Evolutionary conservation across 257 asterid species (phyloP).

Genomic region (Gentiana dahurica): DNA sequence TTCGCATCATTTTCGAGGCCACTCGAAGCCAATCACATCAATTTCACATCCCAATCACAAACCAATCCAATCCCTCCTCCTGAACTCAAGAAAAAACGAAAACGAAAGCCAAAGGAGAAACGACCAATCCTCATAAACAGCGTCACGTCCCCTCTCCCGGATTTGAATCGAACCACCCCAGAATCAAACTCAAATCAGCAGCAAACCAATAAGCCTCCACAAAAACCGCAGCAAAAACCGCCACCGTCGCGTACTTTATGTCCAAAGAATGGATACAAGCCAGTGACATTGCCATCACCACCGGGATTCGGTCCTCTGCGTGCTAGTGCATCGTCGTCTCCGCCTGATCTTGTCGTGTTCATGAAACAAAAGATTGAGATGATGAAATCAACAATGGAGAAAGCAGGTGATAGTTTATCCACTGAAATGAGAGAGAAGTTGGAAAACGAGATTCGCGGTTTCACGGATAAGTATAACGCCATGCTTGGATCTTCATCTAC

Average conservation of each 20-base stretch:
- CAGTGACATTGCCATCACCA: conserved; percentile 5
- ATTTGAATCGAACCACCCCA: conserved; percentile 42
- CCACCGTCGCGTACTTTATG: conserved; percentile 13
- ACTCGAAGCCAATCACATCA: conserved; percentile 9
- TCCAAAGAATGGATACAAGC: conserved; percentile 5
- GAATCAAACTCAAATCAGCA: conserved; percentile 20
- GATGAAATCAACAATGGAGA: conserved; percentile 66
- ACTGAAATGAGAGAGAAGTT: conserved; percentile 47
- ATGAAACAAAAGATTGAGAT: conserved; percentile 64
- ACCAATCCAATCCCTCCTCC: conserved; percentile 12
- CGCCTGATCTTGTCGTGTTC: conserved; percentile 28
- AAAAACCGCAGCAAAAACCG: conserved; percentile 19
- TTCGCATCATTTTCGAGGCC: conserved; percentile 8
- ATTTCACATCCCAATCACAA: not conserved
- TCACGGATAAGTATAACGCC: conserved; percentile 45
- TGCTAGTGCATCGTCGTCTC: conserved; percentile 7
- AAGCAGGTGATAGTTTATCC: conserved; percentile 46
- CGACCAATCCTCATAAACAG: conserved; percentile 3
- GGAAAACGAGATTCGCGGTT: conserved; percentile 56
- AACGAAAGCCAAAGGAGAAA: conserved; percentile 24
- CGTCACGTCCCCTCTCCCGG: conserved; percentile 40
- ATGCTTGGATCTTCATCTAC: conserved; percentile 33
- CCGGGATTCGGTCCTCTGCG: conserved; percentile 1
- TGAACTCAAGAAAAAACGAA: conserved; percentile 24
- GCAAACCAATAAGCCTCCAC: conserved; percentile 13